Evolutionary conservation across 106 monocot species (phyloP).

Genomic region (Platanthera guangdongensis): DNA sequence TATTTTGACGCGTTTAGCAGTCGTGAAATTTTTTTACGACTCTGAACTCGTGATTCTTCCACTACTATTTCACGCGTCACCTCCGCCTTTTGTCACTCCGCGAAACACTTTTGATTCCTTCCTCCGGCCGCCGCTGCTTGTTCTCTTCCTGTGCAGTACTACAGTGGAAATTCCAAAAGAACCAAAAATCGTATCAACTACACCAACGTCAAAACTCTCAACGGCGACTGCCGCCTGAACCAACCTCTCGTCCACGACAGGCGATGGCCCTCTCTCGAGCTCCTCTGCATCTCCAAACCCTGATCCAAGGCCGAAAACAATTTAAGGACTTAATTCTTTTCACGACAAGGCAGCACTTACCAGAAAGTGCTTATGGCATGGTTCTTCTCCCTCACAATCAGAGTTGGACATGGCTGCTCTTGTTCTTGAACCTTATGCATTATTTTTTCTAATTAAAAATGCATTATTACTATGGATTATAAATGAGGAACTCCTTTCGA

Average conservation of each 20-base stretch:
- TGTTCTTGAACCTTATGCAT: no score
- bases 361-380: no score
- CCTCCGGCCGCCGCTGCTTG: constrained; percentile 24
- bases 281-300: constrained; percentile 14
- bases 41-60: no score
- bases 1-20: no score
- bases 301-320: not conserved
- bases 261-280: constrained; percentile 27
- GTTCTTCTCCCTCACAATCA: no score
- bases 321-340: no score
- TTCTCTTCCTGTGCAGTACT: constrained; percentile 23
- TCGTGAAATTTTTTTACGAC: no score
- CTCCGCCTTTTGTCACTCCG: not conserved
- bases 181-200: constrained; percentile 43
- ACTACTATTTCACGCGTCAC: not conserved
- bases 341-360: no score
- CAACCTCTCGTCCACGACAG: constrained; percentile 18
- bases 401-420: no score
- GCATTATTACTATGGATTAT: no score
- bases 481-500: no score
- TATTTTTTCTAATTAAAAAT: no score
- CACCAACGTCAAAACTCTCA: constrained; percentile 14
- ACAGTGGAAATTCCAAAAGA: constrained; percentile 7
- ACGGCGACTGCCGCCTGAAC: constrained; percentile 19
- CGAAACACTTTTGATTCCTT: not conserved